These are phyloP conservation scores for Aspergillus arachidicola DNA, from an alignment of 2,329 filamentous ascomycete species.

Conservation along the genomic window DNA sequence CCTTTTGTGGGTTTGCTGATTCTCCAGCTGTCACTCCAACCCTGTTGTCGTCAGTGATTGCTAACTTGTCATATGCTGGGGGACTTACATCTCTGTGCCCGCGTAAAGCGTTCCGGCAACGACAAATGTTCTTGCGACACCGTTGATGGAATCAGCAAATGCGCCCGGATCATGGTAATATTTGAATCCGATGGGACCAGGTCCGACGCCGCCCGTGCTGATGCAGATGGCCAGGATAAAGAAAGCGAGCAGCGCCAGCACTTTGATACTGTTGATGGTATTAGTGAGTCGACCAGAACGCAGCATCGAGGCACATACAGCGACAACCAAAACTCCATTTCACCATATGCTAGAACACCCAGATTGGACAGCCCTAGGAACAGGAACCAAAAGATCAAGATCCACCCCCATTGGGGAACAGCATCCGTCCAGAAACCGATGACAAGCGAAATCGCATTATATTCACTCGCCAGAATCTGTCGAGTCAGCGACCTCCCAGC, in stretches of 20 bases:
- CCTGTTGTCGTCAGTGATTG: constrained; percentile 23
- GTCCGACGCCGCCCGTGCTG: constrained; percentile 36
- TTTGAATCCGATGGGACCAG: constrained; percentile 35
- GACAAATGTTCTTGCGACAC: constrained; percentile 39
- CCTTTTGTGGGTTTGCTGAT: constrained; percentile 46
- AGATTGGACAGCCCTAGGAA: constrained; percentile 47
- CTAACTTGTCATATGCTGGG: background rate
- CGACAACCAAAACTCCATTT: constrained; percentile 53
- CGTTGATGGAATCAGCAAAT: constrained; percentile 39
- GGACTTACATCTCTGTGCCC: constrained; percentile 36
- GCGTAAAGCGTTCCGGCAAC: constrained; percentile 38
- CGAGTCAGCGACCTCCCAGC: background rate
- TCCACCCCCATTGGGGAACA: constrained; percentile 51
- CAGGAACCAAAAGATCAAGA: constrained; percentile 50
- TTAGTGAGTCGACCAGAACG: background rate
- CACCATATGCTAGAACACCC: constrained; percentile 54
- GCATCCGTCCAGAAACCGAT: constrained; percentile 49
- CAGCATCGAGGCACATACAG: constrained; percentile 23
- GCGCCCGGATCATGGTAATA: constrained; percentile 41
- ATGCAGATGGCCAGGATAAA: constrained; percentile 39
- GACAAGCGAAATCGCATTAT: constrained; percentile 50
- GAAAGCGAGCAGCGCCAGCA: constrained; percentile 34
- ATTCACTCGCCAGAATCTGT: constrained; percentile 46
- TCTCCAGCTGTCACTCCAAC: constrained; percentile 41
- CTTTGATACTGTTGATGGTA: constrained; percentile 31